Evolutionary conservation across 306 rosid species (phyloP), one percentile per base, ranked within the genome.

Genomic region (Medicago arabica): DNA sequence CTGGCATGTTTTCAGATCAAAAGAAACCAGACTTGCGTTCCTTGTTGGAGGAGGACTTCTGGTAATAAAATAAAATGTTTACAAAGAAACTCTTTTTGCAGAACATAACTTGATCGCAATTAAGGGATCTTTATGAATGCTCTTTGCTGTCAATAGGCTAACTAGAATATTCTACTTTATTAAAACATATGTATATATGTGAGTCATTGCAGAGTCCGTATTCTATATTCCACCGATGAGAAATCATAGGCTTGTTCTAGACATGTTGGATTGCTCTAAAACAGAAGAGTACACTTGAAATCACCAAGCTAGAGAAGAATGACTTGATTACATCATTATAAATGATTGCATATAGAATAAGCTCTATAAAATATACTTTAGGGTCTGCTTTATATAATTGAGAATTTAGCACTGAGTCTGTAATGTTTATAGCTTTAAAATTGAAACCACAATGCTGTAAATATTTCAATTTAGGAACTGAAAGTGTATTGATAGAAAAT

Each of bases 1-100:
- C 75, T 75, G 53, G 87, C 85, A 86, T 68, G 97, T 89, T 64
- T 93, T 89, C 50, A 82, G 39, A 81, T 76, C 82, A 59, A 90
- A 93, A 82, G 93, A 93, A 89, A 90, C 88, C 83, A 77, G 95
- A 77, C 81, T 90, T 38, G 93, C 98, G n/a, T 93, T 93, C 86
- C 54, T 93, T 15, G 97, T 87, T 43, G 98, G 97, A 71, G 98
- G 85, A 15, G 96, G 96, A 75, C 86, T 93, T 73, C 87, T 86
- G 97, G 98, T 93, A 90, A 61, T 57, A 50, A 71, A 73, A 60
- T 61, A 49, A 65, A 77, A 60, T 61, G 34, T 21, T 62, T 9
- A 44, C 23, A 36, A 46, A 2, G 46, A 61, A 23, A 67, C 28
- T 51, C 15, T 61, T 67, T 39, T 25, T 60, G 46, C 63, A 61